Conservation (phyloP, 2,329 filamentous ascomycete species). For the Neopestalotiopsis sp. region DNA sequence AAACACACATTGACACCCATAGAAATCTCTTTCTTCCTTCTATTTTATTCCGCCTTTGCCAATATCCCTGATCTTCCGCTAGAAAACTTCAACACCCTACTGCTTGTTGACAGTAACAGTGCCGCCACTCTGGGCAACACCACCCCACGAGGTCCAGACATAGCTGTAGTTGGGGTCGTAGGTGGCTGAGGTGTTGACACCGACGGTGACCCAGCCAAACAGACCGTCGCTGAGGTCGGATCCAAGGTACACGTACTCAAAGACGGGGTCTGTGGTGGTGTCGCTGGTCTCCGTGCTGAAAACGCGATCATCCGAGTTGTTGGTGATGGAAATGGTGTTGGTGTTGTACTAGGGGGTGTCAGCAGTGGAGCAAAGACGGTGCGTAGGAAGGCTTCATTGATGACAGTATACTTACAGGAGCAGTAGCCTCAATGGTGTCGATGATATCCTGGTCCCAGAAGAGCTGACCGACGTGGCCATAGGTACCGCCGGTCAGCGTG, state of each 20-base stretch:
- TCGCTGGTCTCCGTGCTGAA: slow-evolving; percentile 1
- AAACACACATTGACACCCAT: too few relatives aligned
- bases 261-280: neutral
- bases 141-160: neutral
- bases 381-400: neutral
- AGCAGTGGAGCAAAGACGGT: neutral
- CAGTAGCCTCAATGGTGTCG: slow-evolving; percentile 19
- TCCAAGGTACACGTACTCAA: slow-evolving; percentile 11
- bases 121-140: neutral
- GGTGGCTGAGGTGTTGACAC: slow-evolving; percentile 7
- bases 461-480: slow-evolving; percentile 66
- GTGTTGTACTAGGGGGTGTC: slow-evolving; percentile 1
- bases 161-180: slow-evolving; percentile 13
- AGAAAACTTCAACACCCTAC: neutral
- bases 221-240: slow-evolving; percentile 1
- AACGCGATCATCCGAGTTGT: slow-evolving; percentile 1
- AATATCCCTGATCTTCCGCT: too few relatives aligned
- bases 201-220: slow-evolving; percentile 1
- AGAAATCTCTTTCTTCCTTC: too few relatives aligned
- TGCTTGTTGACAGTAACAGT: slow-evolving; percentile 4
- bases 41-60: too few relatives aligned
- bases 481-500: slow-evolving; percentile 48
- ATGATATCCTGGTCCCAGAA: slow-evolving; percentile 69
- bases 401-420: neutral
- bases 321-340: slow-evolving; percentile 5